Percentiles rank a stretch among this genome's conserved stretches.
Evolutionary conservation across 2,329 filamentous ascomycete genomes (phyloP).

Genomic region (Lasiodiplodia sp.): DNA sequence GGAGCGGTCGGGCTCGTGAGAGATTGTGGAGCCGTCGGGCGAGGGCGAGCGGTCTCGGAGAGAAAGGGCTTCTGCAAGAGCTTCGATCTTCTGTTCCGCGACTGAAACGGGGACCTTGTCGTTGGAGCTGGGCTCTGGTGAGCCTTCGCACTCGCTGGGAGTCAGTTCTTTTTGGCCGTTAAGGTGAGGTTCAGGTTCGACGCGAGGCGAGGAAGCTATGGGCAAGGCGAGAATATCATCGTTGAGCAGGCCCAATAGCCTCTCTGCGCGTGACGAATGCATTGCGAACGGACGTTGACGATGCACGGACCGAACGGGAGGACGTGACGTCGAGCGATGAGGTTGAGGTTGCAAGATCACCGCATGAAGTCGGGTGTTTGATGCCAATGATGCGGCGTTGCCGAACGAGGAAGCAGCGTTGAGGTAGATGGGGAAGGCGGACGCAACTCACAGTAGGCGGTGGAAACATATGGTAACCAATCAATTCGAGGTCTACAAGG

Average conservation of each 20-base stretch:
- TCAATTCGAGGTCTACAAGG: background rate
- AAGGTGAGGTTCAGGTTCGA: background rate
- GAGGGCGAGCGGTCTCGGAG: background rate
- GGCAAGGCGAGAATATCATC: slow-evolving; percentile 20
- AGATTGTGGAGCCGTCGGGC: background rate
- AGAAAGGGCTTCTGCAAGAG: slow-evolving; percentile 5
- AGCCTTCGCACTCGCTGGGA: slow-evolving; percentile 2
- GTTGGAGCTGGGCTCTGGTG: background rate
- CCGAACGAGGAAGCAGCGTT: background rate
- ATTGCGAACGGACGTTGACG: background rate
- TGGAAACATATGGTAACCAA: background rate
- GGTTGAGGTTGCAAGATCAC: too few relatives aligned
- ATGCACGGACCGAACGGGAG: background rate
- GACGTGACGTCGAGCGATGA: background rate
- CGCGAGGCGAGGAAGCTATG: background rate
- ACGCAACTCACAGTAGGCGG: slow-evolving; percentile 7
- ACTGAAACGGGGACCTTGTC: background rate
- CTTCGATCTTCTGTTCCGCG: background rate
- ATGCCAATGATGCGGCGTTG: too few relatives aligned
- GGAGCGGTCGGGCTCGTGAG: slow-evolving; percentile 4
- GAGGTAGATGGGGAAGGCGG: background rate
- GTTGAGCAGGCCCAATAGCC: slow-evolving; percentile 16
- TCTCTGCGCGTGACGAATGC: slow-evolving; percentile 8
- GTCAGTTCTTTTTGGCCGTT: background rate
- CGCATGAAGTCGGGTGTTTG: too few relatives aligned